Evolutionary conservation across 1,139 yeast species (phyloP), one percentile per base, ranked within the genome.

Genomic region (Hyphopichia khmerensis): DNA sequence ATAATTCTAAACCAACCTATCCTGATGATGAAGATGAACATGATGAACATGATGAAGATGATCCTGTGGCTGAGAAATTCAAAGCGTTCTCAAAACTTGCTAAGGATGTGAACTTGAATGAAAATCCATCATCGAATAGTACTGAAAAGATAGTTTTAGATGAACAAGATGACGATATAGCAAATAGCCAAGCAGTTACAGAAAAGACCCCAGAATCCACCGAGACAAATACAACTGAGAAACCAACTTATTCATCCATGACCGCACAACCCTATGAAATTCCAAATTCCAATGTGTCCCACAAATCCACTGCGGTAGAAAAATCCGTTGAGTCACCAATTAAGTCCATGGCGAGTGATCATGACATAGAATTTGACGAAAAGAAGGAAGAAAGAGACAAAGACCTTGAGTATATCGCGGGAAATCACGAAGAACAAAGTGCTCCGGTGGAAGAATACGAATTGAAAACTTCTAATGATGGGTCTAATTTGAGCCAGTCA

Each of bases 361-460:
- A 38, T 13, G 36, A 33, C 3, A 23, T 3, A 3, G 36, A 33
- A n/a, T 21, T 33, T 14, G 27, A 33, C 17, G 36, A 33, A 17
- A 33, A 33, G 36, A 14, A n/a, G 13, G 36, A 33, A 4, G 17
- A 18, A 5, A 33, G 11, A 19, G 36, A 33, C 9, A 33, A 33
- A 16, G 50, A 51, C 19, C 39, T 51, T 8, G 41, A 47, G 7
- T 56, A 55, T 39, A 46, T 55, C 3, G 47, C 56, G 1, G 59
- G 59, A 14, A 45, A 42, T 15, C 40, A 35, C 2, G 51, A 47
- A 4, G 52, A 51, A 14, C 51, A 52, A 36, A 39, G 27, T 9
- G 41, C 50, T 2, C 48, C 47, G 8, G 48, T 53, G 4, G 55
- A 48, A 31, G 60, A 57, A 36, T 51, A 45, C 33, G 49, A 42